phyloP scores from a whole-genome alignment of 345 rosid genomes.

The Balakata baccata region DNA sequence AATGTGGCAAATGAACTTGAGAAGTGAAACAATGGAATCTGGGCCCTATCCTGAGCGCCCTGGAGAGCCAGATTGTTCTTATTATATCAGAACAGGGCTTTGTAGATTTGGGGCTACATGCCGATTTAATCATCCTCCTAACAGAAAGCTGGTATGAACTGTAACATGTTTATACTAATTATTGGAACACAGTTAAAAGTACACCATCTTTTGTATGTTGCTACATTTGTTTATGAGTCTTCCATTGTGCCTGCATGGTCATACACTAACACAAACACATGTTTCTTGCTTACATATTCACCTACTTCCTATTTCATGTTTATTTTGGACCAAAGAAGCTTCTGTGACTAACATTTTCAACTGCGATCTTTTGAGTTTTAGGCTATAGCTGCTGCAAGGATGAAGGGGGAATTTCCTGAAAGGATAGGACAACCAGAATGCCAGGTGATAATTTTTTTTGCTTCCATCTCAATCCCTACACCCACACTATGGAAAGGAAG shows the following conservation, averaged over 20 bases:
- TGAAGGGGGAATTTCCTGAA: conserved; percentile 97
- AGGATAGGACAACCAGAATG: conserved; percentile 94
- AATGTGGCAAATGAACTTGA: conserved; percentile 86
- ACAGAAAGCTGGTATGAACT: conserved; percentile 77
- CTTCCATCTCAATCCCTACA: neutral
- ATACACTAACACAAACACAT: neutral
- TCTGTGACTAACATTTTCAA: conserved; percentile 19
- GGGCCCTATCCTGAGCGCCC: conserved; percentile 80
- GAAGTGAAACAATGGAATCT: conserved; percentile 66
- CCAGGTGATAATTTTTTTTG: conserved; percentile 55
- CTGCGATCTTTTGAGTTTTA: conserved; percentile 32
- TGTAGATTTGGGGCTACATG: conserved; percentile 82
- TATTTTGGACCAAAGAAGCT: neutral
- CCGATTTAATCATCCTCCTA: conserved; percentile 74
- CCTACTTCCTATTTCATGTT: neutral
- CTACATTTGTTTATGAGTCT: neutral
- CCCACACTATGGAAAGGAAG: neutral
- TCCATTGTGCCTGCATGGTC: neutral
- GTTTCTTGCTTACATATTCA: neutral
- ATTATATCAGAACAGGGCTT: conserved; percentile 95
- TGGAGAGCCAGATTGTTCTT: conserved; percentile 95
- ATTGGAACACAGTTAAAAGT: conserved; percentile 10
- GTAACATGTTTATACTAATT: conserved; percentile 19
- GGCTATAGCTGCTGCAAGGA: conserved; percentile 92
- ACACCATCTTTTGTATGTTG: conserved; percentile 2